Conservation (phyloP, 345 rosid species). For the Arabidopsis arenosa region DNA sequence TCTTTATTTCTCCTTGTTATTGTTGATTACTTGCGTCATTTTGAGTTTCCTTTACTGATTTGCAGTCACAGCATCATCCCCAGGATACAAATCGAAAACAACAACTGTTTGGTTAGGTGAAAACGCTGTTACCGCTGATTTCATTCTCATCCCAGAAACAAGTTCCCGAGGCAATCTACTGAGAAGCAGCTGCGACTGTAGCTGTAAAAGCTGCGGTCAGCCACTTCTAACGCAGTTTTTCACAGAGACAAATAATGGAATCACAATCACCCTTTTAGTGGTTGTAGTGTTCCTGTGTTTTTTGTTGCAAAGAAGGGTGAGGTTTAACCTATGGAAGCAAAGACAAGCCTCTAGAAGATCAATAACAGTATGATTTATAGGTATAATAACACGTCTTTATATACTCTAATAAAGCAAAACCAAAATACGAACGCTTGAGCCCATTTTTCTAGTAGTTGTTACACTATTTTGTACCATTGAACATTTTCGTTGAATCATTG, state of each 20-base stretch:
- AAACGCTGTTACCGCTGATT: constrained; percentile 64
- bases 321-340: constrained; percentile 54
- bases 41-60: constrained; percentile 28
- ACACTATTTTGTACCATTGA: not conserved
- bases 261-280: constrained; percentile 52
- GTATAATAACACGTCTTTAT: constrained; percentile 1
- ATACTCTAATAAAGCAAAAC: constrained; percentile 12
- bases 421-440: not conserved
- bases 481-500: not conserved
- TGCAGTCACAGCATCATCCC: constrained; percentile 70
- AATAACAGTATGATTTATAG: constrained; percentile 24
- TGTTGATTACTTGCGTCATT: constrained; percentile 5
- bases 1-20: not conserved
- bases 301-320: constrained; percentile 59
- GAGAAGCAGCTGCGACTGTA: constrained; percentile 54
- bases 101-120: constrained; percentile 72
- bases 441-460: constrained; percentile 13
- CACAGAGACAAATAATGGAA: constrained; percentile 55
- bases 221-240: constrained; percentile 44
- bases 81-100: constrained; percentile 74
- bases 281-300: constrained; percentile 59
- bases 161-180: constrained; percentile 37
- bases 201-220: constrained; percentile 37
- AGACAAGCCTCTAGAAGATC: constrained; percentile 52
- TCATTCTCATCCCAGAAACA: constrained; percentile 76